These are phyloP conservation scores for Cladochytrium tenue DNA, from an alignment of 371 early-diverging fungal genomes.

Conservation along the genomic window DNA sequence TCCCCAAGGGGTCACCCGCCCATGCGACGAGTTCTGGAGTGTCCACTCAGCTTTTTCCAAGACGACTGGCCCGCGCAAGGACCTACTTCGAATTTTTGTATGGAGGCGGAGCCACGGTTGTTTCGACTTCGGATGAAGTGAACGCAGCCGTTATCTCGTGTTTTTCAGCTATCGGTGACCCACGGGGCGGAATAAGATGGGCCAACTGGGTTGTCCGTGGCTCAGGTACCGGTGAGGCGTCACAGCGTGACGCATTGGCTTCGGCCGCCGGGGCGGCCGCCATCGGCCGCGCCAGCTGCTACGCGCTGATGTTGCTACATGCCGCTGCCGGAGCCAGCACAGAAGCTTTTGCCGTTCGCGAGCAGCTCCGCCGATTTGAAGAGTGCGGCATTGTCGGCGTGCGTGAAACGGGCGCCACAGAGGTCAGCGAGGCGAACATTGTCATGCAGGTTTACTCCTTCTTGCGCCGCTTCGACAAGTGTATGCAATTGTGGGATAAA, in stretches of 20 bases:
- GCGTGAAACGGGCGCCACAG: neutral
- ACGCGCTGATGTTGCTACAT: conserved; percentile 29
- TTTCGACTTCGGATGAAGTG: conserved; percentile 2
- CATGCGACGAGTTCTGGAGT: no score
- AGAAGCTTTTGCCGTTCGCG: conserved; percentile 33
- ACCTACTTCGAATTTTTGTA: neutral
- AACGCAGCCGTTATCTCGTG: conserved; percentile 21
- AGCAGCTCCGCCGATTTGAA: conserved; percentile 35
- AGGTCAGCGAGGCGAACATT: conserved; percentile 17
- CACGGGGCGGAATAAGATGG: conserved; percentile 15
- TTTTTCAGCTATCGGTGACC: conserved; percentile 4
- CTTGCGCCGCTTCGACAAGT: conserved; percentile 26
- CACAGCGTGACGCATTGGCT: neutral
- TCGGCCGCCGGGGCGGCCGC: neutral
- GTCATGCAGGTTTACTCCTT: conserved; percentile 11
- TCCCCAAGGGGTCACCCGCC: no score
- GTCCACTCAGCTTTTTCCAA: no score
- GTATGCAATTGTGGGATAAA: conserved; percentile 14
- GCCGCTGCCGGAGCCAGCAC: conserved; percentile 29
- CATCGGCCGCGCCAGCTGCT: conserved; percentile 17
- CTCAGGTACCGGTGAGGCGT: conserved; percentile 13
- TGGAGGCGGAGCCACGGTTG: neutral
- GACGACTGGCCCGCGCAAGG: neutral
- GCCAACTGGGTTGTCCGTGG: conserved; percentile 13
- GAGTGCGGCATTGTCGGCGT: conserved; percentile 1